These are phyloP conservation scores for Cylindrotheca fusiformis DNA, from an alignment of 108 stramenopile species.

Conservation along the genomic window DNA sequence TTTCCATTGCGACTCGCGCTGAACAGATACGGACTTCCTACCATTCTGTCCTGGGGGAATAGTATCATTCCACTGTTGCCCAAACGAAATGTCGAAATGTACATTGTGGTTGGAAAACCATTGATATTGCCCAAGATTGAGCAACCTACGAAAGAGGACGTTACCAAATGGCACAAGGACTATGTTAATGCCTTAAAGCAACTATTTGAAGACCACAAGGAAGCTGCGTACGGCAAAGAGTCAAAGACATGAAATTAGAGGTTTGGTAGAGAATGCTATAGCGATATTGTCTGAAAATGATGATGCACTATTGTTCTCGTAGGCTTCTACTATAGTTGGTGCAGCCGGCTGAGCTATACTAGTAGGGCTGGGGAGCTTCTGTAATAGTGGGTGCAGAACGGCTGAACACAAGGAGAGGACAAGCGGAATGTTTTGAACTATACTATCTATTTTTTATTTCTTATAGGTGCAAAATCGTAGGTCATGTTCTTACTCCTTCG, in stretches of 20 bases:
- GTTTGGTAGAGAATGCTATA: no score
- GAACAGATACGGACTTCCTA: slow-evolving; percentile 28
- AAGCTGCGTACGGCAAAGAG: slow-evolving; percentile 49
- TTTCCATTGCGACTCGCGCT: slow-evolving; percentile 34
- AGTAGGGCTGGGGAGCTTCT: no score
- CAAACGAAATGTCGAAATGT: slow-evolving; percentile 34
- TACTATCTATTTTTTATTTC: no score
- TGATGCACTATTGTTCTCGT: no score
- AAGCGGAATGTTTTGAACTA: no score
- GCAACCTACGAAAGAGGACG: slow-evolving; percentile 54
- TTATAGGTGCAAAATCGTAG: no score
- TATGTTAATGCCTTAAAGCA: slow-evolving; percentile 52
- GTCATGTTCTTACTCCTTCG: no score
- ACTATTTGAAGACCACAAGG: slow-evolving; percentile 65
- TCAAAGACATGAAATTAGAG: slow-evolving; percentile 47
- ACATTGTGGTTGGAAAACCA: slow-evolving; percentile 55
- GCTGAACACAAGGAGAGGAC: no score
- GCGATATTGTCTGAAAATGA: no score
- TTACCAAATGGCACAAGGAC: slow-evolving; percentile 48
- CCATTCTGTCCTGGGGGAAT: slow-evolving; percentile 18
- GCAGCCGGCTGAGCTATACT: no score
- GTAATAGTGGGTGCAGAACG: no score
- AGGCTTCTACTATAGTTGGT: no score
- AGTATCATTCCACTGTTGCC: slow-evolving; percentile 48
- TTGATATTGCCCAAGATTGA: slow-evolving; percentile 56